These are phyloP conservation scores for Monosporozyma solicola DNA, from an alignment of 805 yeast genomes.

Conservation along the genomic window DNA sequence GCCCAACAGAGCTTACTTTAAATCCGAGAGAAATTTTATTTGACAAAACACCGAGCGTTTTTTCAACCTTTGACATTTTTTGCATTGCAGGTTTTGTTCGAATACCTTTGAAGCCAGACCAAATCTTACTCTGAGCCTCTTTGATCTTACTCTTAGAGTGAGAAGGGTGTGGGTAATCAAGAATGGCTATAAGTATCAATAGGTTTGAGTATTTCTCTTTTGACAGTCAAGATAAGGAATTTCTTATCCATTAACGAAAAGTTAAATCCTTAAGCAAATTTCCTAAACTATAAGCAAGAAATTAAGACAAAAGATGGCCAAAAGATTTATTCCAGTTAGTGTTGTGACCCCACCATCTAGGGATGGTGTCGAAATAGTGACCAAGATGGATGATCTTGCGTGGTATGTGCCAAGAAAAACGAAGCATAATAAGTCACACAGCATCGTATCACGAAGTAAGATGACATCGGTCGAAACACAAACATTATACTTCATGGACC, in stretches of 20 bases:
- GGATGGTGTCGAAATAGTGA: neutral
- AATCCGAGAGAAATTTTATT: neutral
- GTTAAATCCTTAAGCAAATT: too few species aligned
- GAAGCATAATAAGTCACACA: neutral
- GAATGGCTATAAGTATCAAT: too few species aligned
- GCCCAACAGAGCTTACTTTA: neutral
- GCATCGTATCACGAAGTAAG: slow-evolving; percentile 9
- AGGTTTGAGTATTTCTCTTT: too few species aligned
- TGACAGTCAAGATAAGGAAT: too few species aligned
- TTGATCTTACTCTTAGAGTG: neutral
- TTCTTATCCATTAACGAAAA: too few species aligned
- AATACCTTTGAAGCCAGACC: neutral
- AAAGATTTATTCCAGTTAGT: slow-evolving; percentile 2
- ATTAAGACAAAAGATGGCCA: neutral
- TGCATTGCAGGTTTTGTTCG: neutral
- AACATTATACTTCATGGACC: slow-evolving; percentile 44
- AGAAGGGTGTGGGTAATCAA: neutral
- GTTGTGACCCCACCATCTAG: slow-evolving; percentile 1
- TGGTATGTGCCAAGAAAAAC: slow-evolving; percentile 3
- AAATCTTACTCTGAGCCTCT: neutral
- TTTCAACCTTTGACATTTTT: neutral
- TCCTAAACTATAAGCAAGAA: neutral
- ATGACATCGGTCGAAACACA: slow-evolving; percentile 44
- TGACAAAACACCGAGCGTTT: neutral
- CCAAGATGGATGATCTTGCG: slow-evolving; percentile 1